Evolutionary conservation across 345 rosid species (phyloP), one percentile per base, ranked within the genome.

Genomic region (Citrus glauca): DNA sequence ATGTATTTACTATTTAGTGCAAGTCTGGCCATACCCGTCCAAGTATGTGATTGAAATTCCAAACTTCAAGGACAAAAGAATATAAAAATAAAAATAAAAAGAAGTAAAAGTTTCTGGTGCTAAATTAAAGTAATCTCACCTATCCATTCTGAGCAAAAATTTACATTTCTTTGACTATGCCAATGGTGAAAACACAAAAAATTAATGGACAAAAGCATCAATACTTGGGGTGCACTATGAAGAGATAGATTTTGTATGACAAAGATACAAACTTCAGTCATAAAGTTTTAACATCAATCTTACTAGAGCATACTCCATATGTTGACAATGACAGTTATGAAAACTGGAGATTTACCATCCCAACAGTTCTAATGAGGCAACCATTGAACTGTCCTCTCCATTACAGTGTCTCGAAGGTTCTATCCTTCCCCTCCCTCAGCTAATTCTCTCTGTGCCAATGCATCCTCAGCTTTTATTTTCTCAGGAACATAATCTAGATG

Each of bases 401-500:
- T 32, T 63, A 60, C 48, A 4, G 33, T 35, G 42, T 8, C 63
- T 30, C 63, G 42, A 28, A 3, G 69, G 65, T 76, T 81, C 79
- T 84, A 87, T 63, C 77, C 82, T 68, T 77, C 75, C 11, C 78
- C 86, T 9, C 70, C 63, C 87, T 84, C 83, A 13, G 64, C 27
- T 66, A 48, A 71, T 67, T 85, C 80, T 75, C 83, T 83, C 73
- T 86, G 88, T 42, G 86, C 83, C 82, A 90, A 80, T 9, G 95
- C 98, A 69, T 82, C 88, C 73, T 82, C 88, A 20, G 91, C 93
- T 80, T 87, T 90, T 56, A 91, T 35, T 86, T 90, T 92, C 88
- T 82, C 88, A 55, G 98, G 98, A 81, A 92, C 94, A 72, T 82
- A 87, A 84, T 95, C 98, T 93, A 77, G 72, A 71, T 22, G 57